A percentile compares a stretch with the other conserved stretches of the same genome.
These are phyloP conservation scores for Malus hybrid DNA, from an alignment of 331 rosid species.

Conservation along the genomic window DNA sequence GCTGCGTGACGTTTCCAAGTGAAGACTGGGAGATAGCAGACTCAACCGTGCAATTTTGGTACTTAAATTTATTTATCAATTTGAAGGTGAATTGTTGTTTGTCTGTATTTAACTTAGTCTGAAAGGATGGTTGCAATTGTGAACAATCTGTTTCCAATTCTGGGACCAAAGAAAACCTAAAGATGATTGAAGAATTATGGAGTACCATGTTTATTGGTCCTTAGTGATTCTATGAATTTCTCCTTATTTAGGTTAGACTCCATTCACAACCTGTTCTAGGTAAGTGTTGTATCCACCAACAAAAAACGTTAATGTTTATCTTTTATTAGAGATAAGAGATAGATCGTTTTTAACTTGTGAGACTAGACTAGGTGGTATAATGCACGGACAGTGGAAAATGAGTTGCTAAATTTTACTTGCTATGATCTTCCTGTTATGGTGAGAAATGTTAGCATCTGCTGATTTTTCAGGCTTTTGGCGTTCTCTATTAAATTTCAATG, in stretches of 20 bases:
- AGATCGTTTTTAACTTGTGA: neutral
- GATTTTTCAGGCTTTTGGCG: neutral
- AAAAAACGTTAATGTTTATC: neutral
- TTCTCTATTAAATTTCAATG: neutral
- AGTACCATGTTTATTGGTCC: neutral
- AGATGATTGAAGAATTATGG: neutral
- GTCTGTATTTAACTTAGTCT: neutral
- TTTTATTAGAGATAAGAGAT: neutral
- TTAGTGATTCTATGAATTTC: neutral
- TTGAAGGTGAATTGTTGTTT: neutral
- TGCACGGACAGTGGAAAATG: neutral
- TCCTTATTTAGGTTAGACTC: neutral
- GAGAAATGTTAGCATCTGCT: neutral
- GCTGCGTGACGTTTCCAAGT: conserved; percentile 90
- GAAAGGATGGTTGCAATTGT: neutral
- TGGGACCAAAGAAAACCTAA: neutral
- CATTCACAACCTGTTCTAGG: neutral
- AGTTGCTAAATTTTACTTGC: neutral
- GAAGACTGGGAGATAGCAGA: conserved; percentile 98
- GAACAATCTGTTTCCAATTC: neutral
- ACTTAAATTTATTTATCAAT: conserved; percentile 3
- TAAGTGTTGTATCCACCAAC: neutral
- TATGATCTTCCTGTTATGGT: neutral
- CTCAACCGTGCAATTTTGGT: conserved; percentile 93
- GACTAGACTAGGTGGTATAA: neutral